Evolutionary conservation across 371 early-diverging fungal species (phyloP).

Genomic region (Choanephora cucurbitarum): DNA sequence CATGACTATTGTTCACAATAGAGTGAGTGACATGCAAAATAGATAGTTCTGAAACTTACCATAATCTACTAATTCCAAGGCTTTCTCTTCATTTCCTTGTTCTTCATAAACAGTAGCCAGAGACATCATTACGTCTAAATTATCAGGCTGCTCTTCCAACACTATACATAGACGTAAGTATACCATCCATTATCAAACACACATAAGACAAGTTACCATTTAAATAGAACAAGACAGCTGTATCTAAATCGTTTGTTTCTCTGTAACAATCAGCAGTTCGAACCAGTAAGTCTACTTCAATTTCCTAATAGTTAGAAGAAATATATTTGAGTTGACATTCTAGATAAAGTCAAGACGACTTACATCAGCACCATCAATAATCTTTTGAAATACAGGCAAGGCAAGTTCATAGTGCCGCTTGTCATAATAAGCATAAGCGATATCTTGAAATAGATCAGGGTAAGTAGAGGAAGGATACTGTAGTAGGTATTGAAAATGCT

Average conservation of each 20-base stretch:
- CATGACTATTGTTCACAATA: constrained; percentile 34
- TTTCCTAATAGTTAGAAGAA: constrained; percentile 33
- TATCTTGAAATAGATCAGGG: constrained; percentile 79
- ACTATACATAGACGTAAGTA: constrained; percentile 22
- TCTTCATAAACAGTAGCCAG: constrained; percentile 86
- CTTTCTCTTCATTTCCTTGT: constrained; percentile 74
- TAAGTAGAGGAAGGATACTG: constrained; percentile 58
- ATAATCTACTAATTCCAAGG: constrained; percentile 63
- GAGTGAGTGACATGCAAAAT: too few relatives aligned
- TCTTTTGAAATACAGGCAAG: constrained; percentile 59
- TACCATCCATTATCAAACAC: neutral
- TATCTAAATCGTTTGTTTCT: constrained; percentile 66
- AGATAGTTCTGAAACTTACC: constrained; percentile 35
- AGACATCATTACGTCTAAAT: constrained; percentile 75
- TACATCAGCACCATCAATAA: constrained; percentile 62
- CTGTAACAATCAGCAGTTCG: constrained; percentile 72
- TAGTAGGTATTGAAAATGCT: constrained; percentile 70
- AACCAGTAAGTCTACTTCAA: constrained; percentile 51
- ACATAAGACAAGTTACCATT: too few relatives aligned
- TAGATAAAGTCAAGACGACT: neutral
- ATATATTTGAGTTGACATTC: neutral
- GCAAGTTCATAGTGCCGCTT: constrained; percentile 68
- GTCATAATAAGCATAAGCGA: constrained; percentile 81
- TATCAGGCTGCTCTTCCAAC: constrained; percentile 57
- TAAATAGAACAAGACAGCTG: constrained; percentile 62